phyloP scores from a whole-genome alignment of 2,329 filamentous ascomycete species.

The Lecanicillium sp. region DNA sequence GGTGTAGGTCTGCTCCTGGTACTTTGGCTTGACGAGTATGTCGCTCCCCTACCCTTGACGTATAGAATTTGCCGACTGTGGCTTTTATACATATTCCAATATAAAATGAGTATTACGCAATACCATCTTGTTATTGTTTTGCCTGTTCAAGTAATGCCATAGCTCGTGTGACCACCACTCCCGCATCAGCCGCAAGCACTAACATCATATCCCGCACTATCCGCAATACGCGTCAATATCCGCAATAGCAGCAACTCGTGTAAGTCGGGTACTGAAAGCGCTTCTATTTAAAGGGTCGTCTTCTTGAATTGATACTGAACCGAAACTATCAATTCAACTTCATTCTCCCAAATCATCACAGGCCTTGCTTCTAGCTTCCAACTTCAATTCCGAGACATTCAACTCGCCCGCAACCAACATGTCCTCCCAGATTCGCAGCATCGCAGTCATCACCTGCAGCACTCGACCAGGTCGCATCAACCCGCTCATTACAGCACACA shows the following conservation, averaged over 20 bases:
- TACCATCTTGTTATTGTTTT: no score
- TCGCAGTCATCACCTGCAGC: slow-evolving; percentile 33
- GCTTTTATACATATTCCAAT: no score
- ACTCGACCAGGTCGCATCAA: slow-evolving; percentile 29
- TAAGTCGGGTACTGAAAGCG: neutral
- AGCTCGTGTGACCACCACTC: neutral
- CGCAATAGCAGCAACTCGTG: slow-evolving; percentile 1
- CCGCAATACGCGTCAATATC: slow-evolving; percentile 8
- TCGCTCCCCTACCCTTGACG: no score
- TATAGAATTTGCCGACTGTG: no score
- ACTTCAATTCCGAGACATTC: no score
- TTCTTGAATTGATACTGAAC: neutral
- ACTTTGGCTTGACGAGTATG: no score
- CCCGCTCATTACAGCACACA: slow-evolving; percentile 27
- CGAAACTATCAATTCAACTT: neutral
- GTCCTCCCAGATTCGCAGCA: slow-evolving; percentile 13
- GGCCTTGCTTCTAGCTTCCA: no score
- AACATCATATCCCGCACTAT: slow-evolving; percentile 6
- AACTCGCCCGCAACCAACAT: neutral
- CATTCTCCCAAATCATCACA: neutral
- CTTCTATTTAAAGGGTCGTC: neutral
- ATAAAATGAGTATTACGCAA: no score
- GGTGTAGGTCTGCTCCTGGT: no score
- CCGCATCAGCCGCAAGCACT: neutral
- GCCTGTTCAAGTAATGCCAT: neutral